These are phyloP conservation scores for Thalassiosira delicatula DNA, from an alignment of 352 stramenopile species.

Conservation along the genomic window DNA sequence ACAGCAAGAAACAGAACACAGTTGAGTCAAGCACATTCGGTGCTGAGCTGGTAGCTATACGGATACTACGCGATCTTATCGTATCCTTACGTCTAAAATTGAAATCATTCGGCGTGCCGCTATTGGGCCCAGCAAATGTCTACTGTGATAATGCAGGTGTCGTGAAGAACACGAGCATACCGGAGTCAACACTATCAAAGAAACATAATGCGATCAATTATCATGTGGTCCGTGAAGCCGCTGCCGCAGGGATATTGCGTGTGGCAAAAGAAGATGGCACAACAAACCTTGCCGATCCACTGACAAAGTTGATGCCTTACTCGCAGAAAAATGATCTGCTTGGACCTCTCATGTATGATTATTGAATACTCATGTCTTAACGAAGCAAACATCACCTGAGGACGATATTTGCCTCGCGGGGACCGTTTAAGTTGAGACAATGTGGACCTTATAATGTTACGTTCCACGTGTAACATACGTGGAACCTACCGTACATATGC, in stretches of 20 bases:
- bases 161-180: slow-evolving; percentile 56
- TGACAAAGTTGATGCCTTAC: slow-evolving; percentile 63
- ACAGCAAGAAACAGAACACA: slow-evolving; percentile 65
- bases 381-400: no score
- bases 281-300: slow-evolving; percentile 61
- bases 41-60: slow-evolving; percentile 62
- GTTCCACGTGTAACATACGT: no score
- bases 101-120: slow-evolving; percentile 58
- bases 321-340: slow-evolving; percentile 18
- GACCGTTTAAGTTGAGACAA: no score
- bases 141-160: slow-evolving; percentile 67
- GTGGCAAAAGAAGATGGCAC: slow-evolving; percentile 55
- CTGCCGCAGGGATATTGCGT: slow-evolving; percentile 53
- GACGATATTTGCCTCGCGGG: no score
- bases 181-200: slow-evolving; percentile 62
- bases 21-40: slow-evolving; percentile 64
- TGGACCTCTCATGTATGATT: no score
- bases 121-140: slow-evolving; percentile 50
- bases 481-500: no score
- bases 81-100: slow-evolving; percentile 65
- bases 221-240: slow-evolving; percentile 52
- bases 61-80: slow-evolving; percentile 57
- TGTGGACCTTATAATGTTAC: no score
- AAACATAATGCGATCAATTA: slow-evolving; percentile 72
- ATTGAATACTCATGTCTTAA: no score